Conservation (phyloP, 2,329 filamentous ascomycete species). For the Neonectria ditissima region DNA sequence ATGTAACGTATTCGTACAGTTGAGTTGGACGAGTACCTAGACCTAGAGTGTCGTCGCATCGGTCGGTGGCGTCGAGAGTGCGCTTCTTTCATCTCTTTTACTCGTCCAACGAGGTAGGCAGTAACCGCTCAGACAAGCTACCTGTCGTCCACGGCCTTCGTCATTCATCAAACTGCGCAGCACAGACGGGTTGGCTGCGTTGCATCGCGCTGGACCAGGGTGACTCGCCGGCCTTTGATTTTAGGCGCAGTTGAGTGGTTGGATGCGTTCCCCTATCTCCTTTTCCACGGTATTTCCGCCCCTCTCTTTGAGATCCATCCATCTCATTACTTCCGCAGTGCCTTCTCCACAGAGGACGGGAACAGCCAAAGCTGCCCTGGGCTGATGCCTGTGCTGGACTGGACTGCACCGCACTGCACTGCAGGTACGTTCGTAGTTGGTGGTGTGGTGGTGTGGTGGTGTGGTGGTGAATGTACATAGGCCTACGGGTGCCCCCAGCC, state of each 20-base stretch:
- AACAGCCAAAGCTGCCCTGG: no score
- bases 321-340: conserved; percentile 1
- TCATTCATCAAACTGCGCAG: neutral
- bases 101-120: neutral
- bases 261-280: conserved; percentile 8
- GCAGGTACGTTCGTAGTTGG: no score
- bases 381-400: no score
- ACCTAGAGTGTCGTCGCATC: neutral
- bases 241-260: neutral
- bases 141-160: neutral
- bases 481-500: neutral
- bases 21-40: no score
- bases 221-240: neutral
- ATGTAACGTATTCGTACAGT: no score
- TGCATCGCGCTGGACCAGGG: conserved; percentile 5
- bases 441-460: no score
- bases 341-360: neutral
- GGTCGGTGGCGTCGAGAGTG: neutral
- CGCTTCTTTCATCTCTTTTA: neutral
- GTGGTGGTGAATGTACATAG: no score
- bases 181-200: conserved; percentile 1
- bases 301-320: neutral
- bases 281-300: conserved; percentile 9
- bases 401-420: neutral
- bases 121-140: neutral